Evolutionary conservation across 805 yeast species (phyloP), one percentile per base, ranked within the genome.

Genomic region (Candida fluviatilis): DNA sequence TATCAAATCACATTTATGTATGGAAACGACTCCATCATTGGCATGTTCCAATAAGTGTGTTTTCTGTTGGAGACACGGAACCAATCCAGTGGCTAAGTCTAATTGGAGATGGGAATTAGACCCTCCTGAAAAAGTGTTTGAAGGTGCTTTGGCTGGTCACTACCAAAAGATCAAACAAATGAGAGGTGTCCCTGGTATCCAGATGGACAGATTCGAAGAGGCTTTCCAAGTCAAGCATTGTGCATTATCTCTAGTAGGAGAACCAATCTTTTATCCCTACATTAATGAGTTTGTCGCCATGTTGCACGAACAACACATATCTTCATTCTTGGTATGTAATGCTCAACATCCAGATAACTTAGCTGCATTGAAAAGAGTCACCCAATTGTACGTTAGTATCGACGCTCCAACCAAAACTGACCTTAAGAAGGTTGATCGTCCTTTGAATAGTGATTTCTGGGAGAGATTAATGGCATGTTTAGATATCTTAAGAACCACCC

Each of bases 51-150:
- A 89, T 57, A 89, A 89, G 58, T 89, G 97, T 73, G 96, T 90
- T 4, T 89, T 89, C 55, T 89, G 97, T 64, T 89, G 97, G 97
- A 76, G 97, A 58, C 97, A 89, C 60, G 97, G 97, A 35, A 89
- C 96, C 2, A 90, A 89, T 54, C 97, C 97, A 0, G 96, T 90
- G 2, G 96, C 96, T 13, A 89, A 95, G 19, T 82, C 83, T 43
- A 68, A 66, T 45, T 89, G 97, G 97, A 71, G 96, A 52, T 89
- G 97, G 97, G 91, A 88, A 52, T 85, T 88, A 11, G 96, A 89
- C 59, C 81, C 83, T 15, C 96, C 97, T 0, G 90, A 86, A 49
- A 80, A 70, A 43, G 86, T 89, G 36, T 57, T 89, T 39, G 78
- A 84, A 33, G 96, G 96, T 19, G 96, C 96, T 0, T 62, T 89